Base-by-base conservation (phyloP, 1,284 basidiomycete species). In the Omphalotus olearius region DNA sequence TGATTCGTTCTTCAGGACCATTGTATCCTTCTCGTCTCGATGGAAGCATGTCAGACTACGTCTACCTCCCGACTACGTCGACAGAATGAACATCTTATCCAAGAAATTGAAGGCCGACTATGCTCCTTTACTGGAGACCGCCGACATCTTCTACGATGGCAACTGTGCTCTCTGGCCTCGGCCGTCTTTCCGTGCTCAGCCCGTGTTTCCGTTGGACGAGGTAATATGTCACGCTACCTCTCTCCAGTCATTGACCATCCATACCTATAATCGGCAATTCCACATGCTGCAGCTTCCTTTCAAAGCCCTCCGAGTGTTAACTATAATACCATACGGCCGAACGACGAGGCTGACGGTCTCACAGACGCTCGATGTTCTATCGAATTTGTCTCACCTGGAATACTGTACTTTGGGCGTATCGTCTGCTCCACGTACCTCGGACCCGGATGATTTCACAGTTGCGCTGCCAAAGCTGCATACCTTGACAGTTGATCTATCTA, bases 21-120 rank as follows among this genome's bases (percentile, higher is more conserved):
- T 54, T 18, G 42, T 49, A 11, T 50, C 44, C 17, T 50, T 50
- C 30, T 45, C 52, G 17, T 13, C 18, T 36, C 52, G 52, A 17
- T 54, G 52, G 52, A 37, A 49, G 35, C 43, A 39, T 20, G 20
- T 50, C 30, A 17, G 35, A 16, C 30, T 54, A 20, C 48, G 41
- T 36, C 36, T 50, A 5, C 43, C 47, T 23, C 25, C 41, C 26
- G 40, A 37, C 25, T 50, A 43, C 16, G 40, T 50, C 3, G 33
- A 44, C 41, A 33, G 46, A 28, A 37, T 54, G 48, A 54, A 41
- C 17, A 23, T 30, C 13, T 28, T 54, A n/a, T 43, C 43, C 10
- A 40, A 45, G n/a, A 44, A 45, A 10, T 25, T 50, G 7, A 30
- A 47, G n/a, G 18, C 42, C 7, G 52, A 50, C 16, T 38, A 50